Conservation (phyloP, 177 flowering plant species). For the Telopea speciosissima region DNA sequence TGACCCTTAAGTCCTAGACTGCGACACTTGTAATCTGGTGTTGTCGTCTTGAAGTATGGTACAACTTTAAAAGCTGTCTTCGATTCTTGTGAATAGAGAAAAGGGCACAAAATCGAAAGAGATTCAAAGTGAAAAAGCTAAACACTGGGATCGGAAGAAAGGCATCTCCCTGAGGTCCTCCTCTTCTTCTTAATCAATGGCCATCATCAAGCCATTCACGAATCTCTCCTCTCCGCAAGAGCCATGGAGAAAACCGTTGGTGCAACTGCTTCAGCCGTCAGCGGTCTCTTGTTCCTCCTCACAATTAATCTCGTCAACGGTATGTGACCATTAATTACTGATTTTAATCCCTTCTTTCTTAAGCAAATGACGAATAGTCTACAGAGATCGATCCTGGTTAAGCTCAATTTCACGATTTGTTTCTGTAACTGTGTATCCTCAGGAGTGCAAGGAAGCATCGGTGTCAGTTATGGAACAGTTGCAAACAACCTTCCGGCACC, state of each 20-base stretch:
- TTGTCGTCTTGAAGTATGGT: no score
- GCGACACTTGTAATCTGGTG: no score
- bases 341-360: no score
- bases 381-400: neutral
- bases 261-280: neutral
- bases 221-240: conserved; percentile 5
- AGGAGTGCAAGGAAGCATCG: conserved; percentile 41
- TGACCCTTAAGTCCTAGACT: no score
- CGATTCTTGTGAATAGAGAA: neutral
- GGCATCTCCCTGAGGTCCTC: conserved; percentile 23
- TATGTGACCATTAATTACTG: conserved; percentile 2
- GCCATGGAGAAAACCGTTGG: conserved; percentile 14
- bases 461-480: conserved; percentile 66
- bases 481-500: conserved; percentile 68
- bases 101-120: no score
- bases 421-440: neutral
- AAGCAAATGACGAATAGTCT: no score
- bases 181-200: conserved; percentile 16
- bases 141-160: conserved; percentile 26
- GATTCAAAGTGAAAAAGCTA: conserved; percentile 7
- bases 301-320: conserved; percentile 18
- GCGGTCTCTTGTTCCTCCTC: conserved; percentile 9
- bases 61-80: neutral
- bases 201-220: conserved; percentile 9
- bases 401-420: no score